Conservation (phyloP, 306 rosid genomes). For the Quercus mongolica region DNA sequence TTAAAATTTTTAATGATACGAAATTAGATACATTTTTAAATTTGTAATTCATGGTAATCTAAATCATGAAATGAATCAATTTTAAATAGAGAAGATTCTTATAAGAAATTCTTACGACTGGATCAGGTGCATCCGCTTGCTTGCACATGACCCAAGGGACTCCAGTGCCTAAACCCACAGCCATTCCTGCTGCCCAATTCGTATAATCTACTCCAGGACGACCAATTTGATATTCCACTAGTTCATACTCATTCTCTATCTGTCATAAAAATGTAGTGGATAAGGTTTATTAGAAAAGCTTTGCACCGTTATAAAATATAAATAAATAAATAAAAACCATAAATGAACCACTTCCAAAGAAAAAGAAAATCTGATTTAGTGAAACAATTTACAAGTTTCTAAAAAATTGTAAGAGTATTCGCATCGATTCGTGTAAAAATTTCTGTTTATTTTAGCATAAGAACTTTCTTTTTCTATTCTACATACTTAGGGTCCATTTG, state of each 20-base stretch:
- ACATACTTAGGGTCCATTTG: too few relatives aligned
- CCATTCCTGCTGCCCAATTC: conserved; percentile 91
- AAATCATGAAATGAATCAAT: too few relatives aligned
- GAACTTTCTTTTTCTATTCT: too few relatives aligned
- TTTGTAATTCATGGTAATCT: too few relatives aligned
- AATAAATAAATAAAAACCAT: too few relatives aligned
- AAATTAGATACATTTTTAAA: too few relatives aligned
- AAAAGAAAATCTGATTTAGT: not conserved
- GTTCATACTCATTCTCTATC: conserved; percentile 95
- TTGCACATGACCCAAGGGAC: conserved; percentile 99
- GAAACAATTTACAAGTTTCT: too few relatives aligned
- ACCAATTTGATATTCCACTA: conserved; percentile 83
- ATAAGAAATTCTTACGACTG: conserved; percentile 47
- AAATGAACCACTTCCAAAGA: not conserved
- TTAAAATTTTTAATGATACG: too few relatives aligned
- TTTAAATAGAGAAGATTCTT: too few relatives aligned
- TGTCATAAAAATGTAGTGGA: conserved; percentile 22
- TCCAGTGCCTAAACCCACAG: conserved; percentile 73
- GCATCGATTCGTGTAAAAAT: too few relatives aligned
- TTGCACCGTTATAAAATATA: not conserved
- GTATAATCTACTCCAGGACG: conserved; percentile 75
- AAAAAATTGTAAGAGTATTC: too few relatives aligned
- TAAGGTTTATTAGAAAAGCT: not conserved
- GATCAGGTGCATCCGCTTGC: conserved; percentile 96
- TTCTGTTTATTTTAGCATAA: too few relatives aligned